Conservation (phyloP, 352 stramenopile genomes). For the Globisporangium rhizosaccharum region DNA sequence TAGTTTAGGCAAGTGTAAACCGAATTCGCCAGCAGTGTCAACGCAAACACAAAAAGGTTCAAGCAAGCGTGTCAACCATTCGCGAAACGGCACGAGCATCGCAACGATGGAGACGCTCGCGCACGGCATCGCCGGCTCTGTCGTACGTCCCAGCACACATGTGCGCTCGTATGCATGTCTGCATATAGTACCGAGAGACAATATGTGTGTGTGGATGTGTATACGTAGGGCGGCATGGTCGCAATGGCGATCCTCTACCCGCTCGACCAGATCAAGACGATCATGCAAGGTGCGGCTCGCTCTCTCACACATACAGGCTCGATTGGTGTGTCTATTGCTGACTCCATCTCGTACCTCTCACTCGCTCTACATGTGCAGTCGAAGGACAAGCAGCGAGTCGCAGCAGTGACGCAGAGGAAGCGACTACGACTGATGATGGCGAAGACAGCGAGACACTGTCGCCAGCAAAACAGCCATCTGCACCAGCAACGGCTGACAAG, state of each 20-base stretch:
- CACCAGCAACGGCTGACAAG: slow-evolving; percentile 5
- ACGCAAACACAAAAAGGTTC: too few species aligned
- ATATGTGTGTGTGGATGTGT: not conserved
- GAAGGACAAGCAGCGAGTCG: not conserved
- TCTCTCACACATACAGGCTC: not conserved
- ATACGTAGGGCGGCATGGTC: slow-evolving; percentile 47
- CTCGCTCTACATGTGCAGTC: not conserved
- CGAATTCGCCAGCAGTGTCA: too few species aligned
- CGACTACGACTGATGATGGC: not conserved
- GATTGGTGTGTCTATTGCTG: too few species aligned
- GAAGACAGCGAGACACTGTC: not conserved
- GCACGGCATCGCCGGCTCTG: slow-evolving; percentile 57
- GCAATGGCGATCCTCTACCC: slow-evolving; percentile 80
- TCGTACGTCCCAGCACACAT: slow-evolving; percentile 20
- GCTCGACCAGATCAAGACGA: slow-evolving; percentile 83
- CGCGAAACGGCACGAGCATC: not conserved
- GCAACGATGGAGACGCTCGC: slow-evolving; percentile 54
- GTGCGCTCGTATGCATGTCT: not conserved
- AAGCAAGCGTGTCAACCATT: too few species aligned
- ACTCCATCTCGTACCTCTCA: too few species aligned
- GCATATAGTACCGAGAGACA: too few species aligned
- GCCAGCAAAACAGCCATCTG: not conserved
- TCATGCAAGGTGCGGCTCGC: slow-evolving; percentile 69
- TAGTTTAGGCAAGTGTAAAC: too few species aligned
- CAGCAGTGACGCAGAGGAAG: not conserved